Base-by-base conservation (phyloP, 805 yeast species). In the Ogataea polymorpha region DNA sequence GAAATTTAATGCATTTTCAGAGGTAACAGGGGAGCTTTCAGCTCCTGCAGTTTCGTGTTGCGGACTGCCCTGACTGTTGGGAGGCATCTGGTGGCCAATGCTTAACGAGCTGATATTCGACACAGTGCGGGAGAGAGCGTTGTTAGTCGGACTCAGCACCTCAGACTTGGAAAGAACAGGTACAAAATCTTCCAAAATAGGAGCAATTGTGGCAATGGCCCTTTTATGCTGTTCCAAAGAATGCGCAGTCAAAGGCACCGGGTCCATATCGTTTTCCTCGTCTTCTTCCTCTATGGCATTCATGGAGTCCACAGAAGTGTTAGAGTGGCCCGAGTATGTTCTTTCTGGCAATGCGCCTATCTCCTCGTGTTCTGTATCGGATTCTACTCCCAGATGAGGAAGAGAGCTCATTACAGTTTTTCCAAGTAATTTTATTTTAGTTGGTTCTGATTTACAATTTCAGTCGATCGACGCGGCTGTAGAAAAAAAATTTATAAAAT, bases 131-230 rank as follows among this genome's bases (percentile, higher is more conserved):
- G 66, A 62, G 13, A 62, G 39, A 2, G 62, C 58, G 33, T 55
- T 54, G 24, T 58, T 55, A 5, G 54, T 37, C 13, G 66, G 66
- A 23, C 64, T 59, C 5, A 61, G 63, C 18, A 62, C 52, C 44
- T 65, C 69, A 3, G 66, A 59, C 41, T 61, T 63, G 0, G 82
- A 74, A 0, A 89, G 75, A 55, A 82, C 85, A 5, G 93, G 93
- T 5, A 78, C 74, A 59, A 82, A 86, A 1, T 82, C 89, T 39
- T 63, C 56, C 29, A 86, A 61, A 56, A 85, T 82, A 2, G 95
- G 93, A 1, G 91, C 91, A 32, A 85, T 78, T 0, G 87, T 75
- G 9, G 86, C 90, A 70, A 84, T 80, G 10, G 91, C 91, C 48
- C 70, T 77, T 52, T 70, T 71, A 23, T 63, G 68, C 28, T 58